Evolutionary conservation across 164 flowering plant species (phyloP).

Genomic region (Vitis vinifera): DNA sequence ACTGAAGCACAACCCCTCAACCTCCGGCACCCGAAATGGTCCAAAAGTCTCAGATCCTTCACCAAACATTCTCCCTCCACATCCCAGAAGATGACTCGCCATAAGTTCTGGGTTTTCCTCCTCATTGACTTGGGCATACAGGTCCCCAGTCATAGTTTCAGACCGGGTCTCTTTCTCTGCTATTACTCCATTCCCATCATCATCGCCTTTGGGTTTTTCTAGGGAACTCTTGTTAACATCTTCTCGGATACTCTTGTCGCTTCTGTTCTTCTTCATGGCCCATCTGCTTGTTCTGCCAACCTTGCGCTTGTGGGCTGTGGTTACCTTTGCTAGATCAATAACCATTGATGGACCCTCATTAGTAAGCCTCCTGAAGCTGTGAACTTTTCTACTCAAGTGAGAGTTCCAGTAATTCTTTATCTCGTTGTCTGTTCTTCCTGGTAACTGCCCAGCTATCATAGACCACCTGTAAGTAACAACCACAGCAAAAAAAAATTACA

Average conservation of each 20-base stretch:
- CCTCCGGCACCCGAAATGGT: background rate
- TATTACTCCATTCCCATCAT: background rate
- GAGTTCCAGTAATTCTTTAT: slow-evolving; percentile 93
- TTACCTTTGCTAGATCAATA: slow-evolving; percentile 11
- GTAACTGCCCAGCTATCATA: slow-evolving; percentile 68
- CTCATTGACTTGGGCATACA: background rate
- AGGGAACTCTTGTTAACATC: no score
- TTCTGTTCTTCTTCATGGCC: slow-evolving; percentile 36
- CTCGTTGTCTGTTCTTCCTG: slow-evolving; percentile 94
- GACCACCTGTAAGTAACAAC: slow-evolving; percentile 64
- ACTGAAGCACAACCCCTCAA: slow-evolving; percentile 1
- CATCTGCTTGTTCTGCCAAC: slow-evolving; percentile 33
- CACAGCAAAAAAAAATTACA: background rate
- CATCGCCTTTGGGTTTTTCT: no score
- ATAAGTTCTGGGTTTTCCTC: slow-evolving; percentile 5
- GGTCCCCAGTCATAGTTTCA: background rate
- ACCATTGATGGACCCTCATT: slow-evolving; percentile 12
- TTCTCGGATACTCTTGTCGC: background rate
- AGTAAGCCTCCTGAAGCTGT: slow-evolving; percentile 39
- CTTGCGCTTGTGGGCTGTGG: slow-evolving; percentile 23
- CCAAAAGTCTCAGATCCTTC: no score
- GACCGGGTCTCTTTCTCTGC: slow-evolving; percentile 10
- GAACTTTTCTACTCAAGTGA: slow-evolving; percentile 66
- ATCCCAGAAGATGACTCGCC: slow-evolving; percentile 2
- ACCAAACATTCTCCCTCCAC: background rate